Base-by-base conservation (phyloP, 2,329 filamentous ascomycete genomes). In the Botrytis galanthina region DNA sequence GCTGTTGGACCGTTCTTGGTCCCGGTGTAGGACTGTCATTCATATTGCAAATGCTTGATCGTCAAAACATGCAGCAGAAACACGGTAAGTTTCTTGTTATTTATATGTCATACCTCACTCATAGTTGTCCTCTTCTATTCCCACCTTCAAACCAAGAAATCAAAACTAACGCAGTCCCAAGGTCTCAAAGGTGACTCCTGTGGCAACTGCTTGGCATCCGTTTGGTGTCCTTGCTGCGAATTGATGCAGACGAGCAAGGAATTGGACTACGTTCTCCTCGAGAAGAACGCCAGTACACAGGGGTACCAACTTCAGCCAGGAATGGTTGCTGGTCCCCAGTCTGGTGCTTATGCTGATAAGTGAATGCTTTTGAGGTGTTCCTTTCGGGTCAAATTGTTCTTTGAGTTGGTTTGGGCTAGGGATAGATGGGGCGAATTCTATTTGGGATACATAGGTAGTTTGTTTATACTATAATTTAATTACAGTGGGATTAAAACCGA, bases 201-300 rank as follows among this genome's bases (percentile, higher is more conserved):
- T 48, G 42, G 22, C 22, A 20, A 12, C 4, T 74, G 70, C 54
- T 54, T 72, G 51, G 54, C 8, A 5, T 67, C 70, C 9, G 64
- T 14, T 14, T 74, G 73, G 20, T 74, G 73, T 35, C 8, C 70
- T 10, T 74, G 73, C 57, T 74, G 73, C 22, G 73, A 74, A 62
- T 67, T 74, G 35, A 73, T 74, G 48, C 73, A 74, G 20, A 73
- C 70, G 16, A 73, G 70, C 62, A 74, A 74, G 57, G 73, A 74
- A 42, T 29, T 74, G 35, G 70, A 74, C 39, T 66, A 57, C 32
- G 44, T 73, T 62, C 48, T 73, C 9, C 32, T 60, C 20, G 71
- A 73, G 35, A 63, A 73, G 26, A 54, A 46, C 9, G 22, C 42
- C n/a, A 9, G 39, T 32, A 4, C 32, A 14, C 20, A 73, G 14